Conservation (phyloP, 371 early-diverging fungal species). For the Sanchytrium tribonematis region DNA sequence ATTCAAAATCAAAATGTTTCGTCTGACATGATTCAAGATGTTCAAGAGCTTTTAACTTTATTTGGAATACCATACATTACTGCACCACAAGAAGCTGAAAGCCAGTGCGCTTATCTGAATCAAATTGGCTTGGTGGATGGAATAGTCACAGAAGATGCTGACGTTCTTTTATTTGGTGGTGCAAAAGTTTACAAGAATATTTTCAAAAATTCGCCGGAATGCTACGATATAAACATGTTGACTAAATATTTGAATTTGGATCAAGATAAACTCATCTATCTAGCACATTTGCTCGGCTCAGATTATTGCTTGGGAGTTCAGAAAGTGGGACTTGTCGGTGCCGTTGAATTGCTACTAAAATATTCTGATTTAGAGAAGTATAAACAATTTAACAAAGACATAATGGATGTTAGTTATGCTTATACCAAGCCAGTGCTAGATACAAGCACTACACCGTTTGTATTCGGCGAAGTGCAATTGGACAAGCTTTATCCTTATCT, state of each 20-base stretch:
- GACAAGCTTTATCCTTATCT: background rate
- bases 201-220: slow-evolving; percentile 74
- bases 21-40: background rate
- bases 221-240: too few species aligned
- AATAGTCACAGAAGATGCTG: slow-evolving; percentile 93
- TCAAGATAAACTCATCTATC: slow-evolving; percentile 38
- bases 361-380: slow-evolving; percentile 10
- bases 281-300: slow-evolving; percentile 78
- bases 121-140: slow-evolving; percentile 56
- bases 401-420: background rate
- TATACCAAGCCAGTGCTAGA: background rate
- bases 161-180: slow-evolving; percentile 87
- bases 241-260: slow-evolving; percentile 46
- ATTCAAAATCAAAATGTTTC: background rate
- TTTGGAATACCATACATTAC: slow-evolving; percentile 84
- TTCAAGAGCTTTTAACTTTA: slow-evolving; percentile 33
- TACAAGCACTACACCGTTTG: background rate
- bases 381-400: background rate
- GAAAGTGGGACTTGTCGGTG: slow-evolving; percentile 78
- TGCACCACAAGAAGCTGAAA: slow-evolving; percentile 92
- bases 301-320: slow-evolving; percentile 91
- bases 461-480: background rate
- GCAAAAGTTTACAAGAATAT: slow-evolving; percentile 70
- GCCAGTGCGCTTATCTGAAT: slow-evolving; percentile 71
- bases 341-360: slow-evolving; percentile 52